A percentile compares a stretch with the other conserved stretches of the same genome.
phyloP scores from a whole-genome alignment of 345 rosid genomes.

The Eucalyptus erythrocorys region DNA sequence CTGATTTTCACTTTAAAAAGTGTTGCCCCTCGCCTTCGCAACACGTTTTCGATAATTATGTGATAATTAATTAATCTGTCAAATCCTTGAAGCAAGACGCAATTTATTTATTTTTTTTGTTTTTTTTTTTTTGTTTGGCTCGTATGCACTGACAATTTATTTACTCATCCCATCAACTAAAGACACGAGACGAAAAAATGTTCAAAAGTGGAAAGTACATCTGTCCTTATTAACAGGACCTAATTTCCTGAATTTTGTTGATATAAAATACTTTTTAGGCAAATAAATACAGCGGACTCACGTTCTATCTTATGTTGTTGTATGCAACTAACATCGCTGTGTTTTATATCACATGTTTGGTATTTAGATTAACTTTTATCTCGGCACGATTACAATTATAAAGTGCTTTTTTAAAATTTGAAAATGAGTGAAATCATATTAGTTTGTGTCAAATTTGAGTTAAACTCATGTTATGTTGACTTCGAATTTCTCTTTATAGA shows the following conservation, averaged over 20 bases:
- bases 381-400: accelerated
- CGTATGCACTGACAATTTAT: background rate
- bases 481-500: background rate
- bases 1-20: background rate
- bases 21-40: background rate
- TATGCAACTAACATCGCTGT: background rate
- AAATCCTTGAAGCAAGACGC: background rate
- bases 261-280: background rate
- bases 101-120: background rate
- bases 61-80: background rate
- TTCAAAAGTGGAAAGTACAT: background rate
- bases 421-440: background rate
- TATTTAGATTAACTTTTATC: background rate
- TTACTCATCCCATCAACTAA: background rate
- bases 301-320: background rate
- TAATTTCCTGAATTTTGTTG: background rate
- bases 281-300: background rate
- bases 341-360: background rate
- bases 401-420: background rate
- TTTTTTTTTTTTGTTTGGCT: background rate
- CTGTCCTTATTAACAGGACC: background rate
- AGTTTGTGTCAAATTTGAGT: background rate
- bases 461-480: background rate
- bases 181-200: background rate
- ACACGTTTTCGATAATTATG: background rate